A percentile compares a stretch with the other conserved stretches of the same genome.
Evolutionary conservation across 441 rosid genomes (phyloP).

Genomic region (Pelargonium cotyledonis): DNA sequence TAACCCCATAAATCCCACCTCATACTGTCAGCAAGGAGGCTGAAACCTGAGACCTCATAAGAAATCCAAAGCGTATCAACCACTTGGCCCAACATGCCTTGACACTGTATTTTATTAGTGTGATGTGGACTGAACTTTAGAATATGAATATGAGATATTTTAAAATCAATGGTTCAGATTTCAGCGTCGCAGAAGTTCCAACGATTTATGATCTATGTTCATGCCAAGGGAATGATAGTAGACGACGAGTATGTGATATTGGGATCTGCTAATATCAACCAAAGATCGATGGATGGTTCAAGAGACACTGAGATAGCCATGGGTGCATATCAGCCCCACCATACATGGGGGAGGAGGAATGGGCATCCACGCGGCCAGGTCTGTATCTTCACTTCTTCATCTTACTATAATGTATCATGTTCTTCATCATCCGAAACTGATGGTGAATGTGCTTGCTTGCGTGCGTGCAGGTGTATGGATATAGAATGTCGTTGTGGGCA

Average conservation of each 20-base stretch:
- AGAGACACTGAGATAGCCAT: slow-evolving; percentile 96
- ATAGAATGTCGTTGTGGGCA: slow-evolving; percentile 96
- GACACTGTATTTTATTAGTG: no score
- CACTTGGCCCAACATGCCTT: no score
- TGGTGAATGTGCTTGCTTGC: no score
- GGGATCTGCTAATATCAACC: slow-evolving; percentile 95
- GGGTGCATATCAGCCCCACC: slow-evolving; percentile 94
- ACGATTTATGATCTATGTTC: slow-evolving; percentile 93
- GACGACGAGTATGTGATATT: slow-evolving; percentile 81
- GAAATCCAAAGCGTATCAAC: no score
- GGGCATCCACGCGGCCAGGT: slow-evolving; percentile 93
- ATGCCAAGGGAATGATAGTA: slow-evolving; percentile 92
- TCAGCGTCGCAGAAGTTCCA: slow-evolving; percentile 38
- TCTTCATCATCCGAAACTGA: no score
- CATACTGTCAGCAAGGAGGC: no score
- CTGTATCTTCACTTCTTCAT: slow-evolving; percentile 1
- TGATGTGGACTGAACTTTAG: not conserved
- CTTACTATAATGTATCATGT: no score
- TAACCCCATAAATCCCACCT: no score
- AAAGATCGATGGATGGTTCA: slow-evolving; percentile 91
- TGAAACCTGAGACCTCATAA: no score
- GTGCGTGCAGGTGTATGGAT: slow-evolving; percentile 59
- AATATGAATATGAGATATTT: not conserved
- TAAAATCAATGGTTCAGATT: slow-evolving; percentile 36
- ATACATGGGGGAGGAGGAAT: slow-evolving; percentile 67